A percentile compares a stretch with the other conserved stretches of the same genome.
These are phyloP conservation scores for Metarhizium guizhouense DNA, from an alignment of 2,329 filamentous ascomycete species.

Conservation along the genomic window DNA sequence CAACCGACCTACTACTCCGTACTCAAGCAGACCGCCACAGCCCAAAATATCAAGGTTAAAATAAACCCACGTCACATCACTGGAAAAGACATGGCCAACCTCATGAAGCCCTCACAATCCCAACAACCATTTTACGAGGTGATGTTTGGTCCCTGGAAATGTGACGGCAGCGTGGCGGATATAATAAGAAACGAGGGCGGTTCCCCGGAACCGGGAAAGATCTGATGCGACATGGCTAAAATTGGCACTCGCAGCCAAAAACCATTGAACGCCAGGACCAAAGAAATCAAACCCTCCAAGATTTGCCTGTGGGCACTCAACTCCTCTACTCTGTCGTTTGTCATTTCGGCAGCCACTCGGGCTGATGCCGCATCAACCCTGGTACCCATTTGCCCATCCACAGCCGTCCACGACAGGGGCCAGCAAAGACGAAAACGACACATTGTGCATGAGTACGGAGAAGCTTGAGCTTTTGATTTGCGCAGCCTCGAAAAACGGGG, in stretches of 20 bases:
- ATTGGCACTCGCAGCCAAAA: neutral
- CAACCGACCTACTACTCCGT: too few species aligned
- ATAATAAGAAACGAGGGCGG: neutral
- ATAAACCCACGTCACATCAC: too few species aligned
- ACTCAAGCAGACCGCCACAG: too few species aligned
- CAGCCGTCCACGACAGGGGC: neutral
- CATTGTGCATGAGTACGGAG: neutral
- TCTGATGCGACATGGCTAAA: neutral
- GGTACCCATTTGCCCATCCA: neutral
- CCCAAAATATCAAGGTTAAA: too few species aligned
- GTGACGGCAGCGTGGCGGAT: neutral
- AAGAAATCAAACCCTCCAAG: too few species aligned
- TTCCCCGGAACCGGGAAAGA: neutral
- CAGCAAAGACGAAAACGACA: neutral
- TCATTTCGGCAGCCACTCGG: neutral
- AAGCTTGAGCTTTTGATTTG: neutral
- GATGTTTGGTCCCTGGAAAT: too few species aligned
- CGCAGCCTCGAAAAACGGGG: neutral
- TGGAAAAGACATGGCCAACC: too few species aligned
- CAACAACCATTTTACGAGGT: neutral
- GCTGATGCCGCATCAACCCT: neutral
- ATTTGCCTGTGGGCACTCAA: too few species aligned
- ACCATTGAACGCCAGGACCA: too few species aligned
- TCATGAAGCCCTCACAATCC: neutral
- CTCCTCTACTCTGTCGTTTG: too few species aligned